Evolutionary conservation across 805 yeast genomes (phyloP).

Genomic region (Ogataea siamensis): DNA sequence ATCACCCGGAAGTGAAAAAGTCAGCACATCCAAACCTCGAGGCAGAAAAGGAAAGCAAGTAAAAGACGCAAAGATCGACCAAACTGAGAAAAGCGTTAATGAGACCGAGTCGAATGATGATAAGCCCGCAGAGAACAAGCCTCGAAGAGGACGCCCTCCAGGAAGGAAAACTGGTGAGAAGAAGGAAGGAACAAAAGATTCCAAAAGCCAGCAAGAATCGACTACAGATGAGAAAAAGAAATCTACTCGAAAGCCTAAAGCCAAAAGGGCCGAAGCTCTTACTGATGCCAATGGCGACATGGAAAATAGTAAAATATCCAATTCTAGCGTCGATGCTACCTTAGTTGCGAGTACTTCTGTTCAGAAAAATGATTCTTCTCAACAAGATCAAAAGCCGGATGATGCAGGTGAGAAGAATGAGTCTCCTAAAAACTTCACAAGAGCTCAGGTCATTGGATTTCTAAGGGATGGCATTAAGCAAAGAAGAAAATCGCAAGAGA

Average conservation of each 20-base stretch:
- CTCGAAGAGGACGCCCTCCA: no score
- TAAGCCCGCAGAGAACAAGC: no score
- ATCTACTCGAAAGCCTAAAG: conserved; percentile 3
- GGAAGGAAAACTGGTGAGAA: no score
- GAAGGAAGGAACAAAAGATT: neutral
- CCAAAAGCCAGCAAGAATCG: conserved; percentile 6
- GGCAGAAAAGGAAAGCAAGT: neutral
- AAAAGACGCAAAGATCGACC: no score
- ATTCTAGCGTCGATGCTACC: no score
- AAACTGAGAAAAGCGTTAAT: no score
- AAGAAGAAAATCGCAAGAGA: neutral
- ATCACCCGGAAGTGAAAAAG: neutral
- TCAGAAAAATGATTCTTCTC: no score
- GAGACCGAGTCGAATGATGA: no score
- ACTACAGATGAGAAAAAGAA: conserved; percentile 4
- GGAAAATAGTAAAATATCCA: neutral
- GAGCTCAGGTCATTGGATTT: neutral
- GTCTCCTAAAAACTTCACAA: neutral
- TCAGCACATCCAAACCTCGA: neutral
- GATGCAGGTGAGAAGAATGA: no score
- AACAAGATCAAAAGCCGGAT: no score
- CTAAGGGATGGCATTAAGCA: neutral
- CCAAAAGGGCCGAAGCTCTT: conserved; percentile 1
- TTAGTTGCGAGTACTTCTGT: neutral
- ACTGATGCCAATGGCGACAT: neutral